These are phyloP conservation scores for Lachnellula arida DNA, from an alignment of 2,329 filamentous ascomycete genomes.

Conservation along the genomic window DNA sequence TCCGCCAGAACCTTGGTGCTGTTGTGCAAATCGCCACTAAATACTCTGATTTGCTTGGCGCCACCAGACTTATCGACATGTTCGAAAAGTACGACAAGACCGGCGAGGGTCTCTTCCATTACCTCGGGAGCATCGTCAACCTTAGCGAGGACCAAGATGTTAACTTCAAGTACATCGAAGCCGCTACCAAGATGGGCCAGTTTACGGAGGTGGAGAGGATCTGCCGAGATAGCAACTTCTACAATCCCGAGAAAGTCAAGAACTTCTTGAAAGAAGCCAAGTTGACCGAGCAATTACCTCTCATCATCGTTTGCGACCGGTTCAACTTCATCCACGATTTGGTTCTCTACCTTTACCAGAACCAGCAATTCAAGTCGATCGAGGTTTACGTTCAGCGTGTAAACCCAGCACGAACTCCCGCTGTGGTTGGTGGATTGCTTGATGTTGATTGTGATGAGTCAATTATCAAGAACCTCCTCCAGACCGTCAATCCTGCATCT, in stretches of 20 bases:
- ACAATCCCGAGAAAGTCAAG: slow-evolving; percentile 94
- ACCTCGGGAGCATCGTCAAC: slow-evolving; percentile 96
- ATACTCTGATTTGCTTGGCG: slow-evolving; percentile 89
- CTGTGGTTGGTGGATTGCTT: slow-evolving; percentile 86
- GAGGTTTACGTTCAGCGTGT: slow-evolving; percentile 97
- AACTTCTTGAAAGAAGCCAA: slow-evolving; percentile 98
- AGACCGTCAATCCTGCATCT: slow-evolving; percentile 75
- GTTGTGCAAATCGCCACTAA: slow-evolving; percentile 96
- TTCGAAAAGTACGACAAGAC: slow-evolving; percentile 93
- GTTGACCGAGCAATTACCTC: slow-evolving; percentile 83
- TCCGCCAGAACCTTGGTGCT: slow-evolving; percentile 91
- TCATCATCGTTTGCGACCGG: slow-evolving; percentile 98
- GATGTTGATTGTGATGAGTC: slow-evolving; percentile 96
- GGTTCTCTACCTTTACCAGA: slow-evolving; percentile 95
- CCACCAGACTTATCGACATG: slow-evolving; percentile 83
- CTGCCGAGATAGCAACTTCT: slow-evolving; percentile 68
- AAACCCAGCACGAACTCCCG: slow-evolving; percentile 85
- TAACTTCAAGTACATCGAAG: slow-evolving; percentile 99
- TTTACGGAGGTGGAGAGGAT: slow-evolving; percentile 96
- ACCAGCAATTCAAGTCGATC: slow-evolving; percentile 98
- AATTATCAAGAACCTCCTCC: slow-evolving; percentile 89
- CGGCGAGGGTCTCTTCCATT: slow-evolving; percentile 95
- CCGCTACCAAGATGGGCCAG: slow-evolving; percentile 88
- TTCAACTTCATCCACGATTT: slow-evolving; percentile 98
- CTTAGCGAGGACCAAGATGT: slow-evolving; percentile 93